Evolutionary conservation across 2,329 filamentous ascomycete genomes (phyloP), one percentile per base, ranked within the genome.

Genomic region (Mariannaea elegans): DNA sequence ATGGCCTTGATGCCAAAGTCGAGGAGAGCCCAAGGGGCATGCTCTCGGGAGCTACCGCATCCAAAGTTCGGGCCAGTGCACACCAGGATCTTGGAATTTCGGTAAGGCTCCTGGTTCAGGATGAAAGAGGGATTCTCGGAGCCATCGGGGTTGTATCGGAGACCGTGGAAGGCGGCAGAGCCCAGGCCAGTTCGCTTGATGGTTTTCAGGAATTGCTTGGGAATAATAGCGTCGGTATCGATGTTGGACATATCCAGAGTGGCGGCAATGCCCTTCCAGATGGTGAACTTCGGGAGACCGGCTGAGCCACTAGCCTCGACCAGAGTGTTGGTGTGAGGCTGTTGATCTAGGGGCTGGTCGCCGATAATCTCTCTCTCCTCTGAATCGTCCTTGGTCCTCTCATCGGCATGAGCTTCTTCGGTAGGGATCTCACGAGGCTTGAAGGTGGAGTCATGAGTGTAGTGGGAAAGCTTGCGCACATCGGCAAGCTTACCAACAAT

Each of bases 161-260:
- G 89, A 64, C 87, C 89, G 76, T 94, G 87, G 84, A 99, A 99
- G 51, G 97, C 87, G 36, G 94, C 94, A 21, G 82, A 85, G 59
- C 94, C 94, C 9, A 99, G 90, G 65, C 95, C 95, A 2, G 94
- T 97, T 59, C 95, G 92, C 85, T 98, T 98, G 80, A 98, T 98
- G 38, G 95, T 99, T 83, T 98, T 99, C 65, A 99, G 86, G 82
- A 98, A 99, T 77, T 99, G 95, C 80, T 99, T 99, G 65, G 95
- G 95, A 69, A 99, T 99, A 78, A 98, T 97, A 73, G 94, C 94
- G 72, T 99, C 95, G n/a, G 95, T 99, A 81, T 99, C 95, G 70
- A 97, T 89, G 76, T 99, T 99, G 67, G 90, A 84, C 71, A 91
- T 88, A 63, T 97, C 91, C 77, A 99, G 81, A 2, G 93, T 92